Base-by-base conservation (phyloP, 306 rosid species). In the Pyrus betulifolia region DNA sequence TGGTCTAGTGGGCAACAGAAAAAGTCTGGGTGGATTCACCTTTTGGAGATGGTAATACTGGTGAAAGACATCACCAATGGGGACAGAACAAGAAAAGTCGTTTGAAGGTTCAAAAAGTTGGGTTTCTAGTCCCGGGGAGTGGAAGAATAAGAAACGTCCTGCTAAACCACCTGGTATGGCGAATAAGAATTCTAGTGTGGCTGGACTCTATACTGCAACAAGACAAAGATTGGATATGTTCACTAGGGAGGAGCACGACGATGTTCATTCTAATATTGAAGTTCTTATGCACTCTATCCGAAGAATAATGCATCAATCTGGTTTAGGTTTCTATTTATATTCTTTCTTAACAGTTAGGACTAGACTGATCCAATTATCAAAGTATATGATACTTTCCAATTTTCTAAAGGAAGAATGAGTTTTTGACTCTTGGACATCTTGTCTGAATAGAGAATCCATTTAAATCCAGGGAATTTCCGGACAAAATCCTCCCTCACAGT, bases 1-100 rank as follows among this genome's bases (percentile, higher is more conserved):
- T 23, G 25, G 25, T 23, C 25, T 23, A 23, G 25, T 23, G 25
- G 25, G 25, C 25, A 23, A 23, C 25, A 23, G 25, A 23, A 23
- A 23, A 23, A 23, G 25, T 23, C 55, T 25, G 91, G 87, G 45
- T 89, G 97, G 97, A 82, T 74, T 86, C 93, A 1, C 83, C 87
- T 67, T 76, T 70, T 25, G 74, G 75, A 45, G 85, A 78, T 74
- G 83, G 81, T 25, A 69, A 49, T 69, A 17, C 75, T 23, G 68
- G 82, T 76, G 91, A 83, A 11, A 75, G 40, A 6, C 8, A 35
- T 1, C 40, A 6, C 40, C 8, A 35, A 35, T 35, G 40, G 40
- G 40, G 40, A 35, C 40, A 35, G 8, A 6, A 35, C 40, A 35
- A 35, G 40, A 25, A 35, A 35, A 35, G 40, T 35, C 40, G 0